Evolutionary conservation across 2,329 filamentous ascomycete genomes (phyloP).

Genomic region (Biscogniauxia mediterranea): DNA sequence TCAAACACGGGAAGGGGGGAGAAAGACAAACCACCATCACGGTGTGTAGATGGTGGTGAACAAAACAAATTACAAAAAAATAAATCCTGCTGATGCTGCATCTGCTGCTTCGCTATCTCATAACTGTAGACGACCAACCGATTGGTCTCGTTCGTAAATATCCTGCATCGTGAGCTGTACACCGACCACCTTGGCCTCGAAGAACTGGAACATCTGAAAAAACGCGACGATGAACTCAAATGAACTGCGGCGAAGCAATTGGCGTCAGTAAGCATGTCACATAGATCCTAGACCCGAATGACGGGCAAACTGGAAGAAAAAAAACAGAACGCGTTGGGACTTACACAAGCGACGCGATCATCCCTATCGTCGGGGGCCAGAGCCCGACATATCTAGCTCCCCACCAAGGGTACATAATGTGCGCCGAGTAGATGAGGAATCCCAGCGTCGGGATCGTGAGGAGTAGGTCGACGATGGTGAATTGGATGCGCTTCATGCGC

Average conservation of each 20-base stretch:
- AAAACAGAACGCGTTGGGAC: constrained; percentile 2
- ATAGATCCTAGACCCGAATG: not conserved
- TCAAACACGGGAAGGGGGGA: not conserved
- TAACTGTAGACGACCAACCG: constrained; percentile 22
- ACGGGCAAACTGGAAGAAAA: not conserved
- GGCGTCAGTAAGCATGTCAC: not conserved
- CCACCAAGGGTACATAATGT: constrained; percentile 30
- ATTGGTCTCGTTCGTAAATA: constrained; percentile 26
- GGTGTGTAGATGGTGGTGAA: not conserved
- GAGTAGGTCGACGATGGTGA: constrained; percentile 24
- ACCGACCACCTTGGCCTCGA: constrained; percentile 29
- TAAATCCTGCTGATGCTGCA: not conserved
- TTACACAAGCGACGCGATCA: constrained; percentile 28
- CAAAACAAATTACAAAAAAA: not conserved
- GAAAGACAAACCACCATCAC: not conserved
- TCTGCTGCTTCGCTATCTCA: constrained; percentile 7
- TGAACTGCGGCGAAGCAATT: constrained; percentile 12
- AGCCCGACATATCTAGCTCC: constrained; percentile 27
- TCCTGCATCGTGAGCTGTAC: constrained; percentile 27
- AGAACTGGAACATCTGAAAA: constrained; percentile 28
- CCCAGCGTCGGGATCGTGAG: constrained; percentile 23
- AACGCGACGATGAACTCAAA: constrained; percentile 25
- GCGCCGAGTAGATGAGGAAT: constrained; percentile 27
- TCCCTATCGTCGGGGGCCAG: constrained; percentile 25
- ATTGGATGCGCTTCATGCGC: constrained; percentile 23